phyloP scores from a whole-genome alignment of 2,329 filamentous ascomycete species.

The Neofusicoccum umdonicola region DNA sequence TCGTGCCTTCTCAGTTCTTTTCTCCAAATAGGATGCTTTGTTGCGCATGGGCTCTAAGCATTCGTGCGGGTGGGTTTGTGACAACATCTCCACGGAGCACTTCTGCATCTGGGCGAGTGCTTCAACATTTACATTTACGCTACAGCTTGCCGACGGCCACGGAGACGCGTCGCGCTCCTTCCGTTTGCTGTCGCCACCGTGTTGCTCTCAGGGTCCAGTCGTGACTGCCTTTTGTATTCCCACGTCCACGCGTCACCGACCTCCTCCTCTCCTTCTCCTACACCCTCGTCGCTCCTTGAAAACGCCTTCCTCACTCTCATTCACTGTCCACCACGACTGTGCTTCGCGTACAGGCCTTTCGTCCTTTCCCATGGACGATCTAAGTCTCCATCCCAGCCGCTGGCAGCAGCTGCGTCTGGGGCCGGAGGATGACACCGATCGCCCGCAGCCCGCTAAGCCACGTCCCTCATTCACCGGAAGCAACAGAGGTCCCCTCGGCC shows the following conservation, averaged over 20 bases:
- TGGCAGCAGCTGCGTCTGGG: background rate
- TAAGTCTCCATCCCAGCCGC: background rate
- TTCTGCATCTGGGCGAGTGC: background rate
- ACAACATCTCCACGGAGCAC: background rate
- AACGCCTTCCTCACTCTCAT: background rate
- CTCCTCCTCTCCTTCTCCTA: background rate
- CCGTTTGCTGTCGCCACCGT: background rate
- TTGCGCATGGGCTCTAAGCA: background rate
- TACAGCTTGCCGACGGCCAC: background rate
- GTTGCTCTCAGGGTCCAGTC: background rate
- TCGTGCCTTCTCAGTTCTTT: too few species aligned
- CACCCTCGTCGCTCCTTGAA: background rate
- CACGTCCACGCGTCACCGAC: background rate
- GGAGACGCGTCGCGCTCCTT: background rate
- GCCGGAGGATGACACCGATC: background rate
- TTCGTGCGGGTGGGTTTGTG: background rate
- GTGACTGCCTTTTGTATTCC: background rate
- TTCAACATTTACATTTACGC: background rate
- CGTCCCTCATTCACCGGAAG: background rate
- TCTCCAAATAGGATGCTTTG: too few species aligned
- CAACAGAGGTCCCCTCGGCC: constrained; percentile 6
- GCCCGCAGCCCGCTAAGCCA: too few species aligned
- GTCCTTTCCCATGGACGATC: too few species aligned
- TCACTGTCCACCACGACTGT: background rate
- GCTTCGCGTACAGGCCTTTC: too few species aligned